Conservation (phyloP, 495 filamentous ascomycete species). For the Trichoderma orchidacearum region DNA sequence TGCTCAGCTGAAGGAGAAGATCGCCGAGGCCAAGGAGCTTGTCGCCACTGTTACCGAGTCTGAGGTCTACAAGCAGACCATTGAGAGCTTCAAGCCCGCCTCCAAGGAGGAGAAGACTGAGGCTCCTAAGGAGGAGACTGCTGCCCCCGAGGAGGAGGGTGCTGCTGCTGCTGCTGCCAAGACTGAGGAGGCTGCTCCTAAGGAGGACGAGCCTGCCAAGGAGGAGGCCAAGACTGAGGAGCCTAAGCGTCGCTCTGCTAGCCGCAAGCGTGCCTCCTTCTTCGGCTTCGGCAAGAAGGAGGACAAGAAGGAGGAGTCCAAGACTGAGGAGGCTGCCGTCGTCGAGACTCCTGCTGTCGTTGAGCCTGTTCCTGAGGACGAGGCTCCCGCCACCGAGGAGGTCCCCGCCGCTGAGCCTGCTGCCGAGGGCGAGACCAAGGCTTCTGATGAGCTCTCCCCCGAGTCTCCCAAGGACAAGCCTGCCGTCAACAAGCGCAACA, state of each 20-base stretch:
- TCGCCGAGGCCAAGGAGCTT: slow-evolving; percentile 62
- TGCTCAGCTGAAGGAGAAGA: slow-evolving; percentile 59
- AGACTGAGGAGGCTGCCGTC: slow-evolving; percentile 17
- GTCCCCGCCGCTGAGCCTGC: slow-evolving; percentile 9
- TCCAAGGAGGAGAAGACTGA: slow-evolving; percentile 31
- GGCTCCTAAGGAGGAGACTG: slow-evolving; percentile 34
- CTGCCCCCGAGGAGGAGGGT: slow-evolving; percentile 26
- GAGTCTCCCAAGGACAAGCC: slow-evolving; percentile 9
- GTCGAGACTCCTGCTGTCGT: slow-evolving; percentile 13
- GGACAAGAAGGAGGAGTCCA: slow-evolving; percentile 18
- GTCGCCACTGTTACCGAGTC: slow-evolving; percentile 52
- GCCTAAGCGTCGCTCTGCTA: slow-evolving; percentile 58
- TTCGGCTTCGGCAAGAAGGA: slow-evolving; percentile 59
- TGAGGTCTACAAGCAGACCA: slow-evolving; percentile 66
- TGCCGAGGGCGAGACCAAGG: slow-evolving; percentile 20
- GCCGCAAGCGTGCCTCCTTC: slow-evolving; percentile 74
- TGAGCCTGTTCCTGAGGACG: slow-evolving; percentile 7
- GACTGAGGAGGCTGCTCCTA: slow-evolving; percentile 17
- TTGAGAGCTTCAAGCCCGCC: slow-evolving; percentile 56
- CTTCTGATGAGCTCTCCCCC: slow-evolving; percentile 17
- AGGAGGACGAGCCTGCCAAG: slow-evolving; percentile 22
- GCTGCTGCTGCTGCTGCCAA: slow-evolving; percentile 25
- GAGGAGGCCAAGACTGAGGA: slow-evolving; percentile 36
- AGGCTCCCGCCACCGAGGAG: slow-evolving; percentile 18
- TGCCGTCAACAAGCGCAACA: slow-evolving; percentile 21